Percentiles rank a stretch among this genome's conserved stretches.
Conservation (phyloP, 192 early-diverging fungal species). For the Phlyctochytrium bullatum region DNA sequence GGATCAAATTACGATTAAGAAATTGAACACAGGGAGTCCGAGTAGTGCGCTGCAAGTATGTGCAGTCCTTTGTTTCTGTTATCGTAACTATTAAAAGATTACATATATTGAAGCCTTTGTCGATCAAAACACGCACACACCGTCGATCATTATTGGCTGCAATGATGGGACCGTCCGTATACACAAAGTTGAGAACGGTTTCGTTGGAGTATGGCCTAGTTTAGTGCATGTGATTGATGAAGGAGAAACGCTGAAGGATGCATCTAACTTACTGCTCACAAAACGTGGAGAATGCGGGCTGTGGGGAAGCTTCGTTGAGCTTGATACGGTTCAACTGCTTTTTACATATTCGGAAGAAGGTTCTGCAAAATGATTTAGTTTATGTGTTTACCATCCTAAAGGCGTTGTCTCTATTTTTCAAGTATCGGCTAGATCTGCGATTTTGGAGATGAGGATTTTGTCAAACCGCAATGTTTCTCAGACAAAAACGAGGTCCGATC, state of each 20-base stretch:
- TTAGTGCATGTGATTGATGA: background rate
- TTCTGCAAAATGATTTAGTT: background rate
- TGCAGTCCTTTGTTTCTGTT: background rate
- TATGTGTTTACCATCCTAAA: background rate
- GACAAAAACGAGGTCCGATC: too few species aligned
- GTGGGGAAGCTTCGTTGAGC: background rate
- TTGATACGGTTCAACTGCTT: background rate
- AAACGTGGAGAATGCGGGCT: background rate
- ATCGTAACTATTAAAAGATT: conserved; percentile 6
- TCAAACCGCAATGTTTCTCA: conserved; percentile 14
- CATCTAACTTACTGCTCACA: background rate
- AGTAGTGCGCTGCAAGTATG: background rate
- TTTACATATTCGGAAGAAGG: background rate
- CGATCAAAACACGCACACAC: conserved; percentile 10
- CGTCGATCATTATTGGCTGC: conserved; percentile 24
- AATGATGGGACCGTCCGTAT: conserved; percentile 23
- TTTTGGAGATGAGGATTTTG: conserved; percentile 26
- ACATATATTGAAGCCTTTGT: conserved; percentile 18
- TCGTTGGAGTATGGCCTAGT: conserved; percentile 18
- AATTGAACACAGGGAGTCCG: conserved; percentile 5
- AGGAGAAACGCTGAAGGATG: background rate
- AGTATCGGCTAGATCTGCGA: conserved; percentile 2
- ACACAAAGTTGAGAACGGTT: conserved; percentile 21
- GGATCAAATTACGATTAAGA: conserved; percentile 5
- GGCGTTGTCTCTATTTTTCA: conserved; percentile 25